Evolutionary conservation across 495 filamentous ascomycete genomes (phyloP), one percentile per base, ranked within the genome.

Genomic region (Xylaria castorea): DNA sequence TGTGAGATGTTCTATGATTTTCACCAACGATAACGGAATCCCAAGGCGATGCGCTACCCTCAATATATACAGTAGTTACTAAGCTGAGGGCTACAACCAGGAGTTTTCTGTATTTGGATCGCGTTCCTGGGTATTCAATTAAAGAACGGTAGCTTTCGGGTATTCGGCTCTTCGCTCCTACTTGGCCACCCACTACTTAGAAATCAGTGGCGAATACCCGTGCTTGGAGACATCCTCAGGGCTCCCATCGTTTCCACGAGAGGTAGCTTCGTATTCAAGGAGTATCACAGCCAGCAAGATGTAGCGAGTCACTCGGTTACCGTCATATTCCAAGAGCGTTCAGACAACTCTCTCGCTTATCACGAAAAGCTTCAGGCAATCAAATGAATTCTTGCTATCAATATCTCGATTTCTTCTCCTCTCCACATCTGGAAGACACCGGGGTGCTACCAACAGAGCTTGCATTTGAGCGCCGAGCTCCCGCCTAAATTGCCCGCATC

Each of bases 401-500:
- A 22, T 2, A 38, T 61, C 6, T 25, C 9, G 3, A 1, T n/a
- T 48, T 46, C 40, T 65, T 48, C 25, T 27, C n/a, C 64, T 67
- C 20, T 9, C 25, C 0, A 4, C 11, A 4, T 48, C 11, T n/a
- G 3, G 0, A 30, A 32, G 6, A 18, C 63, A 22, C 11, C 30
- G 14, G 9, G 34, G 12, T 42, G 20, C 20, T 5, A 22, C 32
- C 44, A 67, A 14, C 46, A 46, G n/a, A 66, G 46, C 16, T 22
- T 9, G 5, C 16, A 53, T 14, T 55, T 5, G 16, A 25, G 50
- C 50, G n/a, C 22, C 66, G 14, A 20, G 50, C 50, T 34, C 34
- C 53, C 71, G 71, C 71, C 71, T 73, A 73, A 73, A 73, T 73
- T 34, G 30, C 30, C 51, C 51, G 44, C 63, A 58, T 67, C 53